Conservation (phyloP, 345 rosid species). For the Arabis hirsuta region DNA sequence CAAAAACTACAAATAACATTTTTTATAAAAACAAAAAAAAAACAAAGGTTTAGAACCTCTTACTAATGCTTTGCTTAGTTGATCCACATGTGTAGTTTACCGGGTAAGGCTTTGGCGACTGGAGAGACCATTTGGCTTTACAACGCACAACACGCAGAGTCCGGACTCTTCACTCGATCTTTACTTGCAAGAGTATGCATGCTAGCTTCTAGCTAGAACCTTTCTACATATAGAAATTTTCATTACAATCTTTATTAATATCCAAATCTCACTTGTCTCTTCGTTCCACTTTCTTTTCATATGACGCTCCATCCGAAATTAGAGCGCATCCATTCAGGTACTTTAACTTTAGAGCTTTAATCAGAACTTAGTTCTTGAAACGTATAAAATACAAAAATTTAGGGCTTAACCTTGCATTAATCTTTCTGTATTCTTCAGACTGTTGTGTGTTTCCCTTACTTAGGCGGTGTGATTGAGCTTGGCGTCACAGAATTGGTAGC, state of each 20-base stretch:
- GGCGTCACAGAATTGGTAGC: slow-evolving; percentile 73
- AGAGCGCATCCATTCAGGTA: slow-evolving; percentile 96
- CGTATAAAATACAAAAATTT: neutral
- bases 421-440: slow-evolving; percentile 54
- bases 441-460: slow-evolving; percentile 76
- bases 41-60: too few relatives aligned
- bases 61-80: slow-evolving; percentile 13
- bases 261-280: neutral
- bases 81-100: slow-evolving; percentile 50
- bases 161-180: slow-evolving; percentile 74
- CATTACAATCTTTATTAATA: neutral
- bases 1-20: too few relatives aligned
- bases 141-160: slow-evolving; percentile 70
- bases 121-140: slow-evolving; percentile 71
- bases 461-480: slow-evolving; percentile 72
- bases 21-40: too few relatives aligned
- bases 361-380: neutral
- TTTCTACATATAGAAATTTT: neutral
- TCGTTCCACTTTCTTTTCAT: neutral
- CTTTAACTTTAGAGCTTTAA: neutral
- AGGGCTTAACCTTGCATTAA: neutral
- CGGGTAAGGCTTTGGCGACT: slow-evolving; percentile 63
- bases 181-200: slow-evolving; percentile 72
- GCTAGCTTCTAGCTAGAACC: neutral
- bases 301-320: slow-evolving; percentile 2